phyloP scores from a whole-genome alignment of 2,329 filamentous ascomycete species.

The Geosmithia putterillii region DNA sequence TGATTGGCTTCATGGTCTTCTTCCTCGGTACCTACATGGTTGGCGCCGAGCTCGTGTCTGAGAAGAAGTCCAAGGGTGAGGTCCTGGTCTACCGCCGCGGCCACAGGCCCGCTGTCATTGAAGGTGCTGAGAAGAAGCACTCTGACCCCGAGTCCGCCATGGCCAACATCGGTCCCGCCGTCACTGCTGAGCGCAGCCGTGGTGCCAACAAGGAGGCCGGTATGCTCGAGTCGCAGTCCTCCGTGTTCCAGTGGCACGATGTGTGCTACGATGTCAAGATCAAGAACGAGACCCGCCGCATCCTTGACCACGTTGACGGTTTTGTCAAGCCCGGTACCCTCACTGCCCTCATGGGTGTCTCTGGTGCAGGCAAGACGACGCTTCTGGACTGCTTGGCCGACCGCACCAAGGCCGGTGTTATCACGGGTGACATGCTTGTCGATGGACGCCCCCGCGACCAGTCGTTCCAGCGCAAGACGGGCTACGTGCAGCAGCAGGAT shows the following conservation, averaged over 20 bases:
- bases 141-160: constrained; percentile 44
- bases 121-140: constrained; percentile 48
- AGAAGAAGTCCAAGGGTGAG: constrained; percentile 63
- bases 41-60: constrained; percentile 53
- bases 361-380: constrained; percentile 6
- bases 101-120: constrained; percentile 44
- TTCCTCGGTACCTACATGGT: constrained; percentile 50
- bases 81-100: constrained; percentile 63
- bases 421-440: constrained; percentile 7
- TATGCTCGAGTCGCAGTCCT: constrained; percentile 27
- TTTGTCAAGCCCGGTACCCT: constrained; percentile 85
- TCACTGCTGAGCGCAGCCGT: constrained; percentile 7
- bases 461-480: constrained; percentile 7
- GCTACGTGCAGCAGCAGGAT: constrained; percentile 7
- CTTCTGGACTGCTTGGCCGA: constrained; percentile 6
- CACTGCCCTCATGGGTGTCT: constrained; percentile 66
- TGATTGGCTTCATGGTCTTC: constrained; percentile 51
- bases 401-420: constrained; percentile 5
- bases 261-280: constrained; percentile 64
- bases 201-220: constrained; percentile 4
- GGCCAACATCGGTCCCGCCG: constrained; percentile 33
- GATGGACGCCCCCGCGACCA: constrained; percentile 5
- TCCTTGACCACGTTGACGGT: constrained; percentile 72
- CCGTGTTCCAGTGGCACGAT: constrained; percentile 68
- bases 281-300: constrained; percentile 56